A percentile compares a stretch with the other conserved stretches of the same genome.
These are phyloP conservation scores for Ascodesmis nigricans DNA, from an alignment of 495 filamentous ascomycete genomes.

Conservation along the genomic window DNA sequence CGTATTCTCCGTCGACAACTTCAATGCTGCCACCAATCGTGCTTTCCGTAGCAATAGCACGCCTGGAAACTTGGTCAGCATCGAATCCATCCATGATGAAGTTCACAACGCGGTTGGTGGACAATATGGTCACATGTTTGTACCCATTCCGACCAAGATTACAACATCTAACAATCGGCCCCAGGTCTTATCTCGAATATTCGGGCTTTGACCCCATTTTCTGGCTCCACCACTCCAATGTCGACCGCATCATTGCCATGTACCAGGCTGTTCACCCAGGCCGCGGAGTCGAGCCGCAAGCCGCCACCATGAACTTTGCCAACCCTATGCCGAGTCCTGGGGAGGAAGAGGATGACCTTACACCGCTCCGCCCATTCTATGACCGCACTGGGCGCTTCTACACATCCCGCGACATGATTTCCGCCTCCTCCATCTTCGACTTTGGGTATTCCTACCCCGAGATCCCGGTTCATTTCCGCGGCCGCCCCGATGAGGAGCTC, in stretches of 20 bases:
- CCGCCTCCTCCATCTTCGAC: constrained; percentile 6
- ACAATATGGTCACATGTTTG: constrained; percentile 22
- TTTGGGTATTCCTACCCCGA: constrained; percentile 32
- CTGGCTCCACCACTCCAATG: constrained; percentile 26
- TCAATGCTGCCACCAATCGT: too few relatives aligned
- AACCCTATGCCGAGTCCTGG: constrained; percentile 9
- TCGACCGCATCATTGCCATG: constrained; percentile 29
- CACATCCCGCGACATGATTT: constrained; percentile 24
- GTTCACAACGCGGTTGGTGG: constrained; percentile 13
- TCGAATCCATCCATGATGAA: constrained; percentile 15
- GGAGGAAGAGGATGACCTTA: constrained; percentile 22
- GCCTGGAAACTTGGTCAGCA: constrained; percentile 12
- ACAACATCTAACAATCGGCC: too few relatives aligned
- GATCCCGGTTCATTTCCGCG: constrained; percentile 7
- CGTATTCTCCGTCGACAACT: constrained; percentile 15
- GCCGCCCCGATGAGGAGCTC: constrained; percentile 9
- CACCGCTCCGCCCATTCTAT: constrained; percentile 29
- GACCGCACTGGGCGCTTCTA: constrained; percentile 21
- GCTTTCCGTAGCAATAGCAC: neutral
- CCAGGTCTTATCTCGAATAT: constrained; percentile 1
- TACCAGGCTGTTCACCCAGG: constrained; percentile 25
- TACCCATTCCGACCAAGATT: too few relatives aligned
- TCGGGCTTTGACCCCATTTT: constrained; percentile 8
- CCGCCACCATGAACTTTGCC: constrained; percentile 21
- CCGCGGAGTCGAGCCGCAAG: constrained; percentile 14